These are phyloP conservation scores for Microcyclospora tardicrescens DNA, from an alignment of 2,329 filamentous ascomycete species.

Conservation along the genomic window DNA sequence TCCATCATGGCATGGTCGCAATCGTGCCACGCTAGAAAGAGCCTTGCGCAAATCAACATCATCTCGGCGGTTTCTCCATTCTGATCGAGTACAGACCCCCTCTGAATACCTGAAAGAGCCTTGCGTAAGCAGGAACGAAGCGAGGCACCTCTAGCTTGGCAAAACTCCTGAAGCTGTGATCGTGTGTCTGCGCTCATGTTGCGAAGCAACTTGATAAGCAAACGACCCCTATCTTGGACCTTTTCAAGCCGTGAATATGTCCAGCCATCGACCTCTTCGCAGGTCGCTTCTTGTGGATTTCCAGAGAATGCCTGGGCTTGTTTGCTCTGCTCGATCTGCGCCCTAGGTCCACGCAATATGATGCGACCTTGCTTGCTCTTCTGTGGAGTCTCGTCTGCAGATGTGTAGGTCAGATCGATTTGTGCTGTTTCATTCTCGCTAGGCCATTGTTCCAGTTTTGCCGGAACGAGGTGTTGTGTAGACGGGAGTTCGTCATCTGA, in stretches of 20 bases:
- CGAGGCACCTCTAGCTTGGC: neutral
- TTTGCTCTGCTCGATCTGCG: neutral
- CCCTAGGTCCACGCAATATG: too few relatives aligned
- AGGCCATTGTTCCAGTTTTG: too few relatives aligned
- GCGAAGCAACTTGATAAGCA: slow-evolving; percentile 31
- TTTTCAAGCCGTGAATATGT: slow-evolving; percentile 25
- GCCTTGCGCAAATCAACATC: slow-evolving; percentile 4
- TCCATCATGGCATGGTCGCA: slow-evolving; percentile 2
- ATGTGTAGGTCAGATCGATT: too few relatives aligned
- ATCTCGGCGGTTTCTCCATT: neutral
- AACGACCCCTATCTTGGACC: slow-evolving; percentile 29
- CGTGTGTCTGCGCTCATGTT: slow-evolving; percentile 6
- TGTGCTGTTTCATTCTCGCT: too few relatives aligned
- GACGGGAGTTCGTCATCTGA: too few relatives aligned
- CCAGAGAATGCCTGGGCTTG: neutral
- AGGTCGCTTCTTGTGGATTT: slow-evolving; percentile 7
- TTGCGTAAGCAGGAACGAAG: neutral
- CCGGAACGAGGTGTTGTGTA: too few relatives aligned
- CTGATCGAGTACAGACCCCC: too few relatives aligned
- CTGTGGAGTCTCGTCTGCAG: too few relatives aligned
- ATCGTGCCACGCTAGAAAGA: slow-evolving; percentile 6
- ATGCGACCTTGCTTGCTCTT: too few relatives aligned
- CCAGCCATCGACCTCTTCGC: slow-evolving; percentile 21
- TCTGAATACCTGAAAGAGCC: neutral
- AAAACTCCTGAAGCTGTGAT: slow-evolving; percentile 4